Evolutionary conservation across 225 moss, liverwort and hornwort genomes (phyloP).

Genomic region (Thuidium tamariscinum): DNA sequence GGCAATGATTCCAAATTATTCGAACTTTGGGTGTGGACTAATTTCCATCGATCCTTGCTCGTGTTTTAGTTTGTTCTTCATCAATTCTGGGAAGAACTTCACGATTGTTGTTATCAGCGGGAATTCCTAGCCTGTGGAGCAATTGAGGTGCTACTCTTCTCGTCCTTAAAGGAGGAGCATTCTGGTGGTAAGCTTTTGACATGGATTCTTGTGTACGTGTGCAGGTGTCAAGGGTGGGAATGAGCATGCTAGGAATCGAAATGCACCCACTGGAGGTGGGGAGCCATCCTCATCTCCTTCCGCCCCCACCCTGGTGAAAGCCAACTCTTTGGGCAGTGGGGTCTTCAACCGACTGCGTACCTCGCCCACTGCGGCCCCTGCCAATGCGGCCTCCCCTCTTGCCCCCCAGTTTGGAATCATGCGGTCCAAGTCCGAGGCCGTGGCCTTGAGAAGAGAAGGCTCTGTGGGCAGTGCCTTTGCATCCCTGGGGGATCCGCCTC

Average conservation of each 20-base stretch:
- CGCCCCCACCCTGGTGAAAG: conserved; percentile 4
- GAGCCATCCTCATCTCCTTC: not conserved
- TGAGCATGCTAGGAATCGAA: conserved; percentile 17
- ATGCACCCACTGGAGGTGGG: not conserved
- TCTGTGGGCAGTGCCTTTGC: conserved; percentile 42
- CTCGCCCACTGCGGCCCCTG: not conserved
- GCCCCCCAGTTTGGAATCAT: conserved; percentile 37
- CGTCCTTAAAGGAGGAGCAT: not conserved
- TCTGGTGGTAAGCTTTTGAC: not conserved
- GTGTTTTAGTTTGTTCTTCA: not conserved
- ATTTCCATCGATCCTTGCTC: not conserved
- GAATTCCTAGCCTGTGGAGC: not conserved
- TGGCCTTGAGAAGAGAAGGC: conserved; percentile 27
- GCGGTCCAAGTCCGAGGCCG: conserved; percentile 47
- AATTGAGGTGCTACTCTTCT: not conserved
- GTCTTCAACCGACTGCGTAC: conserved; percentile 32
- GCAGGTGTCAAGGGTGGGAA: conserved; percentile 20
- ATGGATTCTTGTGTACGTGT: not conserved
- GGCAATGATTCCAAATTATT: not conserved
- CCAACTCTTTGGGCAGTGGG: conserved; percentile 38
- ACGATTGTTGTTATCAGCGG: not conserved
- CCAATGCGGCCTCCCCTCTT: not conserved
- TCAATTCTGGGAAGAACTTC: not conserved
- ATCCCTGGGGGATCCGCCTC: conserved; percentile 16
- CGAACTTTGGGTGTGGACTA: no score